A percentile compares a stretch with the other conserved stretches of the same genome.
phyloP scores from a whole-genome alignment of 179 eudicot genomes.

The Silene noctiflora region DNA sequence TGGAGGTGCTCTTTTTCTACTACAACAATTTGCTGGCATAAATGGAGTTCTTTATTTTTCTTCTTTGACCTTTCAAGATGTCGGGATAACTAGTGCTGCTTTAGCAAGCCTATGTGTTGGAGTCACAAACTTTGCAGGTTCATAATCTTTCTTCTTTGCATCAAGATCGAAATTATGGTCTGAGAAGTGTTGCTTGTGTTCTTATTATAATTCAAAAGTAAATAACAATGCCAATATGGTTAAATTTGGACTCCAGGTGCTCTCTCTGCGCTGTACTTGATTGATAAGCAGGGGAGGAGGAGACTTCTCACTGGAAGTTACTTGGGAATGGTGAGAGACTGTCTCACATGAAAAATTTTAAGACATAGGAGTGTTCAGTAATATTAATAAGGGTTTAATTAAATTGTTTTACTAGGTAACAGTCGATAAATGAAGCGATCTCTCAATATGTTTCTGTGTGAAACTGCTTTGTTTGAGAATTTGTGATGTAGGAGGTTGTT shows the following conservation, averaged over 20 bases:
- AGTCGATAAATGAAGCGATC: too few species aligned
- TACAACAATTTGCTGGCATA: slow-evolving; percentile 86
- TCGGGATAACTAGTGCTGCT: slow-evolving; percentile 68
- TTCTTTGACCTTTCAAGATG: slow-evolving; percentile 76
- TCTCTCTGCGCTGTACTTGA: slow-evolving; percentile 67
- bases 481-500: neutral
- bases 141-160: slow-evolving; percentile 14
- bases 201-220: too few species aligned
- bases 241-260: slow-evolving; percentile 45
- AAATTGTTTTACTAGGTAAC: too few species aligned
- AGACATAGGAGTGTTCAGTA: too few species aligned
- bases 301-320: slow-evolving; percentile 74
- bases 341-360: too few species aligned
- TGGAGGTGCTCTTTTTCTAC: slow-evolving; percentile 75
- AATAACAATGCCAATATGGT: too few species aligned
- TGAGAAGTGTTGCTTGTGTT: neutral
- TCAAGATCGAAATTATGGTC: neutral
- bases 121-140: slow-evolving; percentile 84
- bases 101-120: slow-evolving; percentile 77
- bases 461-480: too few species aligned
- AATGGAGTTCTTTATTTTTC: slow-evolving; percentile 86
- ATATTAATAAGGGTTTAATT: too few species aligned
- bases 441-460: too few species aligned
- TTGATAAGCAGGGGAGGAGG: slow-evolving; percentile 75
- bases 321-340: slow-evolving; percentile 63